phyloP scores from a whole-genome alignment of 2,329 filamentous ascomycete genomes.

The Colletotrichum godetiae region DNA sequence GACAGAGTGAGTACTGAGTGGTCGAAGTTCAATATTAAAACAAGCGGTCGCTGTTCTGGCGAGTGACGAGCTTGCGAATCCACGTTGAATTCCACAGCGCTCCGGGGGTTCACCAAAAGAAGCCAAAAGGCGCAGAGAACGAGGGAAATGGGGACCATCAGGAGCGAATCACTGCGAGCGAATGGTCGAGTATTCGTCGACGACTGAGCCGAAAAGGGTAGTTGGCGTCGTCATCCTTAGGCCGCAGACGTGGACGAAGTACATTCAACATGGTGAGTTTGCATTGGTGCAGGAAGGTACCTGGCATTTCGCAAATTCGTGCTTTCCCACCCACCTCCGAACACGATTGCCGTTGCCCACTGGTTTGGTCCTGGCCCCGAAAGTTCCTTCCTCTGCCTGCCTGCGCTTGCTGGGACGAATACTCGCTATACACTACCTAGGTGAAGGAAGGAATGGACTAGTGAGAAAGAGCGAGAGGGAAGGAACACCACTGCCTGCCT shows the following conservation, averaged over 20 bases:
- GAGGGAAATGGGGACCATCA: not conserved
- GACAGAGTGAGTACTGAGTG: not conserved
- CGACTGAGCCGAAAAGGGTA: slow-evolving; percentile 24
- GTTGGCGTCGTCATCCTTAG: slow-evolving; percentile 36
- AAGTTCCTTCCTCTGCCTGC: not conserved
- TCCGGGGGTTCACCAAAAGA: not conserved
- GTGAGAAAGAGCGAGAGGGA: not conserved
- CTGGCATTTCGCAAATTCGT: not conserved
- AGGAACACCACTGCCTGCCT: not conserved
- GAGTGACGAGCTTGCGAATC: slow-evolving; percentile 24
- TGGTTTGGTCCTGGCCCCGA: too few relatives aligned
- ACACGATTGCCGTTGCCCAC: not conserved
- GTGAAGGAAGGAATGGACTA: too few relatives aligned
- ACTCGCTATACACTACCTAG: not conserved
- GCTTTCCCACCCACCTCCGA: not conserved
- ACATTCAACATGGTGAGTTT: not conserved
- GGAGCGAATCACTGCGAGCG: not conserved
- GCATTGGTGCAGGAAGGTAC: not conserved
- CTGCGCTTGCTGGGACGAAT: not conserved
- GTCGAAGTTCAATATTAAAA: slow-evolving; percentile 19
- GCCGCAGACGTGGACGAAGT: slow-evolving; percentile 14
- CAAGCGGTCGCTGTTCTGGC: slow-evolving; percentile 11
- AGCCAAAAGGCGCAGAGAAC: not conserved
- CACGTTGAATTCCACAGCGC: slow-evolving; percentile 1
- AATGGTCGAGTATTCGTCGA: not conserved